Evolutionary conservation across 805 yeast genomes (phyloP).

Genomic region (Wickerhamomyces tratensis): DNA sequence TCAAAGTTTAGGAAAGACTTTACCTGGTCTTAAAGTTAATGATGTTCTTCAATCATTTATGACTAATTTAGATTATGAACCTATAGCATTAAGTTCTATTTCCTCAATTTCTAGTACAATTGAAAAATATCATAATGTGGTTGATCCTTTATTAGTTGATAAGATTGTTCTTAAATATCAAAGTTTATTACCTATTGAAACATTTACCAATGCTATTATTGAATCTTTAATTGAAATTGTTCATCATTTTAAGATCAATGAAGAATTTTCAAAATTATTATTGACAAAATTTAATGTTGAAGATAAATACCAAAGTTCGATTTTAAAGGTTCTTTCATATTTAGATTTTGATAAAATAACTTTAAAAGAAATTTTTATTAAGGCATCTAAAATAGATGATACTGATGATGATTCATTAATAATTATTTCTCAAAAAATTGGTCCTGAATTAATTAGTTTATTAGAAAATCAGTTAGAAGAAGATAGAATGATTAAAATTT

Average conservation of each 20-base stretch:
- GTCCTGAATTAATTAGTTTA: conserved; percentile 15
- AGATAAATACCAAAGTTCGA: conserved; percentile 10
- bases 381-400: conserved; percentile 14
- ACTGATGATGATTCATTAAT: conserved; percentile 17
- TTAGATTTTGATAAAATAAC: conserved; percentile 8
- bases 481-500: conserved; percentile 13
- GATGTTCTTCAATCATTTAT: conserved; percentile 22
- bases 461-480: conserved; percentile 11
- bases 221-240: conserved; percentile 14
- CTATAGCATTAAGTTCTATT: conserved; percentile 22
- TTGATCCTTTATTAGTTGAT: conserved; percentile 5
- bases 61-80: conserved; percentile 25
- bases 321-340: conserved; percentile 14
- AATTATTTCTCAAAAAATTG: conserved; percentile 16
- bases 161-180: conserved; percentile 7
- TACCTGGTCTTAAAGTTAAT: conserved; percentile 16
- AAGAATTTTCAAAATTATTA: neutral
- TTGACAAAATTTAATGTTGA: conserved; percentile 10
- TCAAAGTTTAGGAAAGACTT: conserved; percentile 18
- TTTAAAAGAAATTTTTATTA: conserved; percentile 10
- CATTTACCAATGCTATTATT: conserved; percentile 9
- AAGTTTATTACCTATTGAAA: conserved; percentile 3
- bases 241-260: conserved; percentile 10
- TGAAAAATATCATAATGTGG: conserved; percentile 6
- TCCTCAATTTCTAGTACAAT: conserved; percentile 16